Conservation (phyloP, 2,329 filamentous ascomycete species). For the Trichoderma citrinoviride region DNA sequence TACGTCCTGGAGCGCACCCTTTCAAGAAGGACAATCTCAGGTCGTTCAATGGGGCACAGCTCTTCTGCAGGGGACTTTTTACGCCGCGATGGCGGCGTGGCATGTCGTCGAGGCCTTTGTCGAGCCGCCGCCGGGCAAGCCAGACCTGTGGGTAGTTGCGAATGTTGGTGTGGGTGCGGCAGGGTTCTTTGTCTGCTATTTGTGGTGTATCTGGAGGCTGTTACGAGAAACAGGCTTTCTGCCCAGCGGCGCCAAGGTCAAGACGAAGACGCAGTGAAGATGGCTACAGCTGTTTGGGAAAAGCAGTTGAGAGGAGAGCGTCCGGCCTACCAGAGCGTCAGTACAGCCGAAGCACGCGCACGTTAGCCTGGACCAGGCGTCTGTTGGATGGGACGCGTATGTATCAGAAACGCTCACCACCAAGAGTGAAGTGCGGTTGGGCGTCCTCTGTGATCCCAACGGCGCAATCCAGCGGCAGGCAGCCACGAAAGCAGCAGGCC, state of each 20-base stretch:
- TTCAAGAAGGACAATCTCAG: slow-evolving; percentile 44
- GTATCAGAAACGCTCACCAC: neutral
- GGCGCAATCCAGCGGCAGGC: neutral
- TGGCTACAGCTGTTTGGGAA: neutral
- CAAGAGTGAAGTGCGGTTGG: neutral
- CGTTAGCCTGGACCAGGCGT: neutral
- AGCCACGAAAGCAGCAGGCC: neutral
- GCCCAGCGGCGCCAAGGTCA: slow-evolving; percentile 30
- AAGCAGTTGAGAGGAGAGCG: neutral
- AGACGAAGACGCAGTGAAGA: slow-evolving; percentile 38
- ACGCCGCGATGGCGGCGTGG: slow-evolving; percentile 75
- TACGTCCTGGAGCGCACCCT: slow-evolving; percentile 67
- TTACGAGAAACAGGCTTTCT: slow-evolving; percentile 57
- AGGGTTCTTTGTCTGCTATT: slow-evolving; percentile 82
- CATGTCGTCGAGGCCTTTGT: slow-evolving; percentile 72
- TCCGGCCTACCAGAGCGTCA: neutral
- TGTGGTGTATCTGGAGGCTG: slow-evolving; percentile 82
- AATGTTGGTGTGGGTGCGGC: slow-evolving; percentile 85
- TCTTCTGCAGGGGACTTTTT: slow-evolving; percentile 72
- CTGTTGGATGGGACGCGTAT: neutral
- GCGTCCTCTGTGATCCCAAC: neutral
- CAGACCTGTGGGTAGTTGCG: slow-evolving; percentile 89
- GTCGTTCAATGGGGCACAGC: slow-evolving; percentile 53
- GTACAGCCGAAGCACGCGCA: neutral
- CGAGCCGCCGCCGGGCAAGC: slow-evolving; percentile 69